Evolutionary conservation across 2,329 filamentous ascomycete genomes (phyloP).

Genomic region (Byssothecium circinans): DNA sequence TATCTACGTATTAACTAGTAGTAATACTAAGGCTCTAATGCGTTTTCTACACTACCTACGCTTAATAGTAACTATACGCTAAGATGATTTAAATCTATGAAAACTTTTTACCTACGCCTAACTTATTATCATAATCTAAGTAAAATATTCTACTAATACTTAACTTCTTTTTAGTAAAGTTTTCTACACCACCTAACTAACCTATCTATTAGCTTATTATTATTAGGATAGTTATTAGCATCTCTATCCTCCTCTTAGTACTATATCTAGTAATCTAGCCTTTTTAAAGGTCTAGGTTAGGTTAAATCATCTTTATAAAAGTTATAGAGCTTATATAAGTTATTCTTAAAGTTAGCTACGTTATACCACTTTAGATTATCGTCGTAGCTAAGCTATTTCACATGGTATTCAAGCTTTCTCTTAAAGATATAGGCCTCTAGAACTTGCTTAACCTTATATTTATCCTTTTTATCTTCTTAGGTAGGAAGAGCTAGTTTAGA

Average conservation of each 20-base stretch:
- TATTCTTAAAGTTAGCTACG: slow-evolving; percentile 13
- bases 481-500: slow-evolving; percentile 9
- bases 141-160: slow-evolving; percentile 2
- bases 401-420: slow-evolving; percentile 8
- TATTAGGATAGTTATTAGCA: slow-evolving; percentile 6
- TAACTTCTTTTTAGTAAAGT: slow-evolving; percentile 5
- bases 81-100: slow-evolving; percentile 1
- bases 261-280: slow-evolving; percentile 6
- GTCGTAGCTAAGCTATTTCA: slow-evolving; percentile 11
- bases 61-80: not conserved
- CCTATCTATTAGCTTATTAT: slow-evolving; percentile 8
- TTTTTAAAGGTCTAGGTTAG: slow-evolving; percentile 7
- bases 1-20: slow-evolving; percentile 7
- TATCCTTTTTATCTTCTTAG: slow-evolving; percentile 5
- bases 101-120: not conserved
- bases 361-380: slow-evolving; percentile 12
- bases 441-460: slow-evolving; percentile 9
- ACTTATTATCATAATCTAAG: slow-evolving; percentile 7
- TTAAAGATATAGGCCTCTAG: slow-evolving; percentile 5
- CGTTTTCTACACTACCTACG: not conserved
- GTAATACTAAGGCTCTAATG: slow-evolving; percentile 2
- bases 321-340: slow-evolving; percentile 9
- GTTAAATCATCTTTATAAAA: slow-evolving; percentile 8
- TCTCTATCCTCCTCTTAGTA: slow-evolving; percentile 7
- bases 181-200: slow-evolving; percentile 1